These are phyloP conservation scores for Mortierella sp. DNA, from an alignment of 371 early-diverging fungal genomes.

Conservation along the genomic window DNA sequence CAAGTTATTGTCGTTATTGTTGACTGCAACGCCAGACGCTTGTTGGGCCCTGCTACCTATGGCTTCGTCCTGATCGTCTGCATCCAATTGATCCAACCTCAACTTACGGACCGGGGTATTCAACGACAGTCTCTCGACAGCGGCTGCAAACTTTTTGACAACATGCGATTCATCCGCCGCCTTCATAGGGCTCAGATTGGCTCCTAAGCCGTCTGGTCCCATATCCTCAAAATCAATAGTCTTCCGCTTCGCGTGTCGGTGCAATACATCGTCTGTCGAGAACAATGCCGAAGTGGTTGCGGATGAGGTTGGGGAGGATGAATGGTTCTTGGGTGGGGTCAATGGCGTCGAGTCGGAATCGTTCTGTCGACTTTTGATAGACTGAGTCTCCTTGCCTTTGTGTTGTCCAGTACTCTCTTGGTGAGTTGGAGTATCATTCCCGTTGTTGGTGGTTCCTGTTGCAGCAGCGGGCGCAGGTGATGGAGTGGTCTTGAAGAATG, in stretches of 20 bases:
- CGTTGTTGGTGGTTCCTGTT: slow-evolving; percentile 8
- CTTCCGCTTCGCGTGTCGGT: slow-evolving; percentile 24
- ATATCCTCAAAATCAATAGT: slow-evolving; percentile 26
- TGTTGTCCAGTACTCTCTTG: too few species aligned
- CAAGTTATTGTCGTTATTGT: background rate
- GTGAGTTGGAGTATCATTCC: background rate
- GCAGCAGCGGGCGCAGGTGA: slow-evolving; percentile 10
- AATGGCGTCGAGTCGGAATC: too few species aligned
- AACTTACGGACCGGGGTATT: slow-evolving; percentile 23
- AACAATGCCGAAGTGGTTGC: slow-evolving; percentile 26
- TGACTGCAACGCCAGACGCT: background rate
- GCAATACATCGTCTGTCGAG: slow-evolving; percentile 29
- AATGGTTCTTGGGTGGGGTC: slow-evolving; percentile 20
- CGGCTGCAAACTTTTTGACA: slow-evolving; percentile 50
- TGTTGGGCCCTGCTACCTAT: background rate
- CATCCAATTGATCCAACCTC: slow-evolving; percentile 7
- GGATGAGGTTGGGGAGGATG: slow-evolving; percentile 10
- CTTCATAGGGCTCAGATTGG: slow-evolving; percentile 4
- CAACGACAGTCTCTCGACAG: slow-evolving; percentile 35
- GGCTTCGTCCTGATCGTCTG: slow-evolving; percentile 19
- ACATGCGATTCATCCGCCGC: slow-evolving; percentile 22
- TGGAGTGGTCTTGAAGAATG: slow-evolving; percentile 52
- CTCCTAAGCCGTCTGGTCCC: slow-evolving; percentile 4
- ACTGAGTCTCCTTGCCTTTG: too few species aligned
- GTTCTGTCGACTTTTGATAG: too few species aligned